phyloP scores from a whole-genome alignment of 164 flowering plant genomes.

The Macadamia integrifolia region DNA sequence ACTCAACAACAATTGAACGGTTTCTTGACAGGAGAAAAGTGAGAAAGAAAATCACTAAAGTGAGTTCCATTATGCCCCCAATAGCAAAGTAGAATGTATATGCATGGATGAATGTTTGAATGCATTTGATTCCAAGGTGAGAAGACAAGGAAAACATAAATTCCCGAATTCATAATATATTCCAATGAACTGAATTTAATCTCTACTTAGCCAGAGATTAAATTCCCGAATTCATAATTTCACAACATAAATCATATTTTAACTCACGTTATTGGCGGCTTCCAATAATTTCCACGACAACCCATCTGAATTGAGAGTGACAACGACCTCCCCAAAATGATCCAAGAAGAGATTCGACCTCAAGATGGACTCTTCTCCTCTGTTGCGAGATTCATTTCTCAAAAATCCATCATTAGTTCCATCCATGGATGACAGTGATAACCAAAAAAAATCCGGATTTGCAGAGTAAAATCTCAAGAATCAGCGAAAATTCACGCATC shows the following conservation, averaged over 20 bases:
- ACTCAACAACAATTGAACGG: neutral
- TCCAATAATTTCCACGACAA: constrained; percentile 62
- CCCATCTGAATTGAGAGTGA: constrained; percentile 46
- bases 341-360: constrained; percentile 55
- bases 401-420: constrained; percentile 8
- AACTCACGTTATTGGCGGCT: constrained; percentile 32
- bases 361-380: constrained; percentile 17
- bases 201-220: too few relatives aligned
- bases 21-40: neutral
- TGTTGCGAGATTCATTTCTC: constrained; percentile 10
- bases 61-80: too few relatives aligned
- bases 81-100: too few relatives aligned
- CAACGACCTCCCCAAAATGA: constrained; percentile 58
- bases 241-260: neutral
- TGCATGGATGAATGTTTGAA: too few relatives aligned
- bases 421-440: constrained; percentile 11
- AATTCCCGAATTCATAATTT: too few relatives aligned
- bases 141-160: neutral
- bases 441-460: neutral
- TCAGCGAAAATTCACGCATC: too few relatives aligned
- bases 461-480: neutral
- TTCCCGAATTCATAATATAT: too few relatives aligned
- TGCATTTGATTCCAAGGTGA: neutral
- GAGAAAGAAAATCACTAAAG: too few relatives aligned
- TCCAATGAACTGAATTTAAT: too few relatives aligned